A percentile compares a stretch with the other conserved stretches of the same genome.
Conservation (phyloP, 2,329 filamentous ascomycete genomes). For the Xylaria hypoxylon region DNA sequence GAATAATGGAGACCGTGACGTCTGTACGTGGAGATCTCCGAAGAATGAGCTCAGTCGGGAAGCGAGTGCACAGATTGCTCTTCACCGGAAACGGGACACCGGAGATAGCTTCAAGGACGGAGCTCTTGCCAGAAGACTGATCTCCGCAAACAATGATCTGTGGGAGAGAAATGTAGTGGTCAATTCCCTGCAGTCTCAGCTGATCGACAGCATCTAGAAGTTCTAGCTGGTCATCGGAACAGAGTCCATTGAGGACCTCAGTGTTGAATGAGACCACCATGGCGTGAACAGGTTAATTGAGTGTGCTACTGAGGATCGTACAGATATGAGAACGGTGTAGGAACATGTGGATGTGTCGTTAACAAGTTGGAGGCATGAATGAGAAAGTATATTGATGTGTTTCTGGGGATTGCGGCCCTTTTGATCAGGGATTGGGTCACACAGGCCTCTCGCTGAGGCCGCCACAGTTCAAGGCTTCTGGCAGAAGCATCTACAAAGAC, state of each 20-base stretch:
- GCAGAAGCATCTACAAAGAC: not conserved
- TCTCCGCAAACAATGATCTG: slow-evolving; percentile 70
- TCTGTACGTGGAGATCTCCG: slow-evolving; percentile 54
- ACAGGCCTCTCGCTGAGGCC: not conserved
- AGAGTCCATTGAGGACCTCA: slow-evolving; percentile 44
- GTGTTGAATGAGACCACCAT: slow-evolving; percentile 46
- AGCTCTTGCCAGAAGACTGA: slow-evolving; percentile 73
- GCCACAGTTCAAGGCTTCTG: not conserved
- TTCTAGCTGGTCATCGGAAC: slow-evolving; percentile 51
- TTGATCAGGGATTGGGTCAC: not conserved
- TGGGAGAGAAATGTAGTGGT: slow-evolving; percentile 56
- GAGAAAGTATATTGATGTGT: not conserved
- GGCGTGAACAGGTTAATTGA: not conserved
- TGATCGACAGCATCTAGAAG: slow-evolving; percentile 56
- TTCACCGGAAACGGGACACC: slow-evolving; percentile 70
- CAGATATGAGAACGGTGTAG: not conserved
- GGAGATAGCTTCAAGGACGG: slow-evolving; percentile 73
- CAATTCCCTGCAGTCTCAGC: slow-evolving; percentile 54
- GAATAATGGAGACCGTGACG: slow-evolving; percentile 55
- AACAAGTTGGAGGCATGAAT: not conserved
- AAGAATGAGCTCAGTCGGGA: slow-evolving; percentile 71
- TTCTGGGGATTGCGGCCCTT: not conserved
- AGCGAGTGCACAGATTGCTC: slow-evolving; percentile 70
- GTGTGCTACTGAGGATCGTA: not conserved
- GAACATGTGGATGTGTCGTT: not conserved